phyloP scores from a whole-genome alignment of 805 yeast species.

The Ogataea thermomethanolica region DNA sequence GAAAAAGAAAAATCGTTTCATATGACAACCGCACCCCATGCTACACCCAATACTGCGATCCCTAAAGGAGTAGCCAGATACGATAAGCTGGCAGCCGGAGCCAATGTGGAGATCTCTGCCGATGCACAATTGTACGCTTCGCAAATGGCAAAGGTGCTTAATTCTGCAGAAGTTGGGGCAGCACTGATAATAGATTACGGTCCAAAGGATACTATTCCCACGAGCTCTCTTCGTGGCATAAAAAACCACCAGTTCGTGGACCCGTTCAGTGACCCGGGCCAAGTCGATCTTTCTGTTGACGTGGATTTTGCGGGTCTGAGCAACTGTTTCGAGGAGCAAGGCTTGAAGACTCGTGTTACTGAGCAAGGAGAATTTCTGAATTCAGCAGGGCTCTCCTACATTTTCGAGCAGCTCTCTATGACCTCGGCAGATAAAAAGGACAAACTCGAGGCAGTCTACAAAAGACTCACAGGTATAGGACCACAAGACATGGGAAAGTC shows the following conservation, averaged over 20 bases:
- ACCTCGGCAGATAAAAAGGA: constrained; percentile 45
- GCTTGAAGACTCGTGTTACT: constrained; percentile 22
- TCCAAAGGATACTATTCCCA: constrained; percentile 54
- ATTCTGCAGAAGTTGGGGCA: constrained; percentile 47
- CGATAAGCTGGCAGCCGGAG: constrained; percentile 47
- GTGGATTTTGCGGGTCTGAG: constrained; percentile 71
- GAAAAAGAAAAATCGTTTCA: constrained; percentile 40
- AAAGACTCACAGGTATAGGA: constrained; percentile 59
- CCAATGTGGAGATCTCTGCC: constrained; percentile 71
- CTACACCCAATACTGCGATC: constrained; percentile 59
- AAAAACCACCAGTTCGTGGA: constrained; percentile 66
- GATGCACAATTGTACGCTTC: constrained; percentile 60
- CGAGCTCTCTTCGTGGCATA: constrained; percentile 72
- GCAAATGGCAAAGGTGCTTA: constrained; percentile 43
- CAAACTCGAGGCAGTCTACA: constrained; percentile 53
- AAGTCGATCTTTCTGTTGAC: constrained; percentile 77
- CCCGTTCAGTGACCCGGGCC: constrained; percentile 74
- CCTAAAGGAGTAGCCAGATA: constrained; percentile 52
- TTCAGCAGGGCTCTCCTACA: constrained; percentile 67
- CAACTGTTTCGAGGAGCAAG: constrained; percentile 29
- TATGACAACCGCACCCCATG: constrained; percentile 52
- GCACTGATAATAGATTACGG: constrained; percentile 81
- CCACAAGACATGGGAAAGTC: constrained; percentile 69
- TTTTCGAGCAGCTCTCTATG: constrained; percentile 55
- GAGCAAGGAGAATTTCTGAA: constrained; percentile 81